These are phyloP conservation scores for Quercus engelmannii DNA, from an alignment of 306 rosid genomes.

Conservation along the genomic window DNA sequence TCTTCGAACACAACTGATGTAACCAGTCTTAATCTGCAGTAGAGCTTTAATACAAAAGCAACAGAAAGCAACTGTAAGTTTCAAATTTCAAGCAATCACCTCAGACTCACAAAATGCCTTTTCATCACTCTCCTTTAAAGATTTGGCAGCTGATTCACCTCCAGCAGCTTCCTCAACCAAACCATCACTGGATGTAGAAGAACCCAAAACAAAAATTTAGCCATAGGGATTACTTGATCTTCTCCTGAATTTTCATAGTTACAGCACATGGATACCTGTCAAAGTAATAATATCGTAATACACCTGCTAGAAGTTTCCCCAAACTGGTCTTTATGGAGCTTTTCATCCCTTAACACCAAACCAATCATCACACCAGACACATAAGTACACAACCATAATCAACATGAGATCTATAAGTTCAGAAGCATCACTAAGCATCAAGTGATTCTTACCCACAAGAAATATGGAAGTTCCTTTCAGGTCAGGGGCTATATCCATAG, in stretches of 20 bases:
- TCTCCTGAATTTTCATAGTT: slow-evolving; percentile 2
- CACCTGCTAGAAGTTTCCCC: slow-evolving; percentile 75
- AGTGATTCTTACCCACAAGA: slow-evolving; percentile 68
- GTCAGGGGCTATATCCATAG: slow-evolving; percentile 58
- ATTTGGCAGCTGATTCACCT: slow-evolving; percentile 53
- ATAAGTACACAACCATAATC: background rate
- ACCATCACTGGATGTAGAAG: slow-evolving; percentile 49
- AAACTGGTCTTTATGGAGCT: slow-evolving; percentile 61
- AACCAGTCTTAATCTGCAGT: background rate
- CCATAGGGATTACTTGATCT: slow-evolving; percentile 4
- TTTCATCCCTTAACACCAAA: slow-evolving; percentile 58
- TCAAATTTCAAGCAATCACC: slow-evolving; percentile 37
- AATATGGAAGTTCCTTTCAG: slow-evolving; percentile 88
- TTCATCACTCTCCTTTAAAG: slow-evolving; percentile 52
- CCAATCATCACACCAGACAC: background rate
- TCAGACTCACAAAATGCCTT: slow-evolving; percentile 58
- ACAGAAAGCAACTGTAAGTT: slow-evolving; percentile 8
- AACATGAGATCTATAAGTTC: slow-evolving; percentile 3
- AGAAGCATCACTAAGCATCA: slow-evolving; percentile 1
- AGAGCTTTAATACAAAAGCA: slow-evolving; percentile 7
- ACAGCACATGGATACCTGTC: slow-evolving; percentile 57
- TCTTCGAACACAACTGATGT: slow-evolving; percentile 7
- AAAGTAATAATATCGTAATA: slow-evolving; percentile 78
- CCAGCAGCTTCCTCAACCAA: slow-evolving; percentile 88
- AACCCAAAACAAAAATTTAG: slow-evolving; percentile 25